Percentiles rank a stretch among this genome's conserved stretches.
These are phyloP conservation scores for Entomortierella chlamydospora DNA, from an alignment of 192 early-diverging fungal genomes.

Conservation along the genomic window DNA sequence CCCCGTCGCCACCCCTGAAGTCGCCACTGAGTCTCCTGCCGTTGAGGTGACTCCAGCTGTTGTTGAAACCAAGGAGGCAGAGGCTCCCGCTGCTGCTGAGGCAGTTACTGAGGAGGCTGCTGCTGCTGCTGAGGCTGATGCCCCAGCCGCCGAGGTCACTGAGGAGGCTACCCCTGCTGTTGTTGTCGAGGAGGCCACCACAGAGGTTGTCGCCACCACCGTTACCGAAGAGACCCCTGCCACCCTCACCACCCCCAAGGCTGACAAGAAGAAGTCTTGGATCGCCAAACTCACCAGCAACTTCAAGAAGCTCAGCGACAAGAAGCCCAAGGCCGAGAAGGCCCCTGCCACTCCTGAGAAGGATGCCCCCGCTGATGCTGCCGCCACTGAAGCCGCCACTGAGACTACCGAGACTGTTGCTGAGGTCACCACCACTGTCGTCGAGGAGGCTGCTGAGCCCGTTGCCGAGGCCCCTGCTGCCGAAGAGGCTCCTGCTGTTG, in stretches of 20 bases:
- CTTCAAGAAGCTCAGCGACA: slow-evolving; percentile 45
- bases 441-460: neutral
- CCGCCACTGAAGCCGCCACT: neutral
- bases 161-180: slow-evolving; percentile 18
- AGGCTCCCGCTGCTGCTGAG: slow-evolving; percentile 14
- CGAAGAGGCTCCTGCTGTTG: neutral
- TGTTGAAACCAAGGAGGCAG: slow-evolving; percentile 15
- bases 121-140: slow-evolving; percentile 24
- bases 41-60: neutral
- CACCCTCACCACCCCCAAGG: slow-evolving; percentile 6
- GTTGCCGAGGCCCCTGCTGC: slow-evolving; percentile 11
- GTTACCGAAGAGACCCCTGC: slow-evolving; percentile 26
- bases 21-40: neutral
- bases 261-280: slow-evolving; percentile 53
- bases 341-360: slow-evolving; percentile 18
- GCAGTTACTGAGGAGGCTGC: slow-evolving; percentile 3
- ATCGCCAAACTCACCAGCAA: slow-evolving; percentile 46
- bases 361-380: neutral
- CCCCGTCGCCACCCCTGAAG: neutral
- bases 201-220: slow-evolving; percentile 34
- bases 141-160: slow-evolving; percentile 4
- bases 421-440: slow-evolving; percentile 4
- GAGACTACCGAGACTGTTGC: slow-evolving; percentile 3
- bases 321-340: slow-evolving; percentile 53
- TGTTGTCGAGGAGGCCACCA: slow-evolving; percentile 37